phyloP scores from a whole-genome alignment of 129 eudicot species.

The Silybum marianum region DNA sequence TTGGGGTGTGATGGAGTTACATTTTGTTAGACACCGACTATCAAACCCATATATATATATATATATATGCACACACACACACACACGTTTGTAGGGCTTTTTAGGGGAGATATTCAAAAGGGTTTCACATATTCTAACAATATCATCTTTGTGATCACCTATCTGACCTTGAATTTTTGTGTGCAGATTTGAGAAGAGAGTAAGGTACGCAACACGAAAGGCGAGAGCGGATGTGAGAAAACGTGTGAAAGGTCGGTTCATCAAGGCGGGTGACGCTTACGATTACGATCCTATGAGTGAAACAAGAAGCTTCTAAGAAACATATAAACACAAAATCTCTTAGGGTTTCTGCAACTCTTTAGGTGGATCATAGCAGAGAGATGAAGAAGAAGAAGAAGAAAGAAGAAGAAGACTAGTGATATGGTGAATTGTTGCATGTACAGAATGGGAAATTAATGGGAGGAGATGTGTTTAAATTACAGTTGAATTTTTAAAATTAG shows the following conservation, averaged over 20 bases:
- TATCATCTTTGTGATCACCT: background rate
- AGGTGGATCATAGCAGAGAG: background rate
- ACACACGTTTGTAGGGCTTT: too few species aligned
- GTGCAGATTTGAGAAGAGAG: constrained; percentile 79
- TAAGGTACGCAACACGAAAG: constrained; percentile 77
- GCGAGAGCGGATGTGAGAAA: constrained; percentile 86
- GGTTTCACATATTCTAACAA: background rate
- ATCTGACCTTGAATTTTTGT: constrained; percentile 1
- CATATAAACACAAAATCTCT: background rate
- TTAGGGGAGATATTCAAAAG: background rate
- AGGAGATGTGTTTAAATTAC: constrained; percentile 25
- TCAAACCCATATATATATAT: background rate
- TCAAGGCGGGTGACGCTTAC: constrained; percentile 80
- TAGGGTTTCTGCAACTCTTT: constrained; percentile 4
- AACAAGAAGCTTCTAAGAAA: constrained; percentile 55
- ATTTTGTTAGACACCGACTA: background rate
- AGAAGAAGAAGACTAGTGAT: background rate
- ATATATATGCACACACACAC: too few species aligned
- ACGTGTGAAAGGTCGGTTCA: constrained; percentile 86
- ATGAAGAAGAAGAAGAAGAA: background rate
- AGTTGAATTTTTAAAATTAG: constrained; percentile 16
- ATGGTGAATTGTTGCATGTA: constrained; percentile 1
- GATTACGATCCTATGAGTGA: constrained; percentile 75
- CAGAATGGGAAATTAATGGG: constrained; percentile 9
- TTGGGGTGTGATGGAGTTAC: background rate